Conservation (phyloP, 148 eudicot genomes). For the Rhododendron ovatum region DNA sequence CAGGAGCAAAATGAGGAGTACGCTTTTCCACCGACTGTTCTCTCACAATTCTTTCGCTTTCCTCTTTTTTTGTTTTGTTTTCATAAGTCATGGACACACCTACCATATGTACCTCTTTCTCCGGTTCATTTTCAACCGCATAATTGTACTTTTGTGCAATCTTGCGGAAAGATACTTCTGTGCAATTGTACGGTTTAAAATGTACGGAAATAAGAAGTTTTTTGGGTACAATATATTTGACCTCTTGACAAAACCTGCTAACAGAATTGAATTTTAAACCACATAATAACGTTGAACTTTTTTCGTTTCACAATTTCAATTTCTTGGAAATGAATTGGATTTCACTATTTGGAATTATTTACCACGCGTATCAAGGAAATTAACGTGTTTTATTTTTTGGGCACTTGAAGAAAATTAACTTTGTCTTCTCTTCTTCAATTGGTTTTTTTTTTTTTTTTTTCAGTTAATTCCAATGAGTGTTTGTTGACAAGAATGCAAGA, state of each 20-base stretch:
- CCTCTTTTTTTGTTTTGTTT: not conserved
- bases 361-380: not conserved
- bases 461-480: conserved; percentile 76
- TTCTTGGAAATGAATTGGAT: not conserved
- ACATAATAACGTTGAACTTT: not conserved
- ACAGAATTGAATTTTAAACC: no score
- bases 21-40: not conserved
- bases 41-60: no score
- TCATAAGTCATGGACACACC: not conserved
- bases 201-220: no score
- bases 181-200: no score
- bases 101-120: no score
- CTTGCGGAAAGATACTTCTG: no score
- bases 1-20: no score
- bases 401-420: no score
- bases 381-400: not conserved
- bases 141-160: no score
- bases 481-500: conserved; percentile 87
- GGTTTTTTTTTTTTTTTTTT: not conserved
- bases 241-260: not conserved
- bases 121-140: no score
- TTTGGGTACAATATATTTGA: not conserved
- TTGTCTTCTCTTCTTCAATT: no score
- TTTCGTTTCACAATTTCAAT: not conserved
- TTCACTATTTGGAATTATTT: not conserved